Evolutionary conservation across 2,329 filamentous ascomycete species (phyloP).

Genomic region (Neodidymelliopsis sp.): DNA sequence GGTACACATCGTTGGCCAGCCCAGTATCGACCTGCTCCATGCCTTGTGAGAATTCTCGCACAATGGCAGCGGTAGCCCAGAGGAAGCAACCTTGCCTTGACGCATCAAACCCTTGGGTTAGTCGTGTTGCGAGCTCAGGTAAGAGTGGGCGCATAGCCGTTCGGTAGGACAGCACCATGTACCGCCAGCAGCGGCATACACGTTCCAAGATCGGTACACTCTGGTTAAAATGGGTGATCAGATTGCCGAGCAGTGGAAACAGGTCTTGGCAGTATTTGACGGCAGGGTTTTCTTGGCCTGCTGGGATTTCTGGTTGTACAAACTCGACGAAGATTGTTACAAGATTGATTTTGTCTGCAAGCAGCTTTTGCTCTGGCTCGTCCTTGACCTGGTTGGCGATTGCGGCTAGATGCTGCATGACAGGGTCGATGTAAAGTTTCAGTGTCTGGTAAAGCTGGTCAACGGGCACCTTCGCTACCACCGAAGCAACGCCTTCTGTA

Average conservation of each 20-base stretch:
- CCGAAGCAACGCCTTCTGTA: constrained; percentile 91
- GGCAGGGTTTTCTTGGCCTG: constrained; percentile 78
- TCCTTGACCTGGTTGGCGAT: constrained; percentile 86
- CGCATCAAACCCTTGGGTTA: constrained; percentile 82
- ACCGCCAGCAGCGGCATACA: constrained; percentile 93
- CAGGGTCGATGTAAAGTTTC: constrained; percentile 91
- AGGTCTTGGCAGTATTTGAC: constrained; percentile 97
- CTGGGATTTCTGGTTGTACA: constrained; percentile 76
- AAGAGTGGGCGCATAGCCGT: constrained; percentile 87
- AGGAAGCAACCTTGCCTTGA: constrained; percentile 96
- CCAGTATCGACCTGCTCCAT: constrained; percentile 81
- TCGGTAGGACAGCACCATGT: constrained; percentile 96
- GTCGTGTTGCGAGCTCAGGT: constrained; percentile 83
- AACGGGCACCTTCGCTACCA: constrained; percentile 84
- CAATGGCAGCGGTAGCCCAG: constrained; percentile 96
- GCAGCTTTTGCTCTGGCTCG: constrained; percentile 81
- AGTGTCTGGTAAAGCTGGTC: constrained; percentile 83
- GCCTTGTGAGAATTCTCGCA: constrained; percentile 93
- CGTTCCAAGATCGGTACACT: constrained; percentile 92
- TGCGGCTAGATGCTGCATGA: constrained; percentile 83
- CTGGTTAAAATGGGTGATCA: constrained; percentile 84
- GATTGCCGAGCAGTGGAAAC: constrained; percentile 83
- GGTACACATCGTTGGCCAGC: constrained; percentile 89
- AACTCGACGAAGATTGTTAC: constrained; percentile 88
- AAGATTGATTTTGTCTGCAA: constrained; percentile 92